Conservation (phyloP, 1,284 basidiomycete species). For the Puccinia hordei region DNA sequence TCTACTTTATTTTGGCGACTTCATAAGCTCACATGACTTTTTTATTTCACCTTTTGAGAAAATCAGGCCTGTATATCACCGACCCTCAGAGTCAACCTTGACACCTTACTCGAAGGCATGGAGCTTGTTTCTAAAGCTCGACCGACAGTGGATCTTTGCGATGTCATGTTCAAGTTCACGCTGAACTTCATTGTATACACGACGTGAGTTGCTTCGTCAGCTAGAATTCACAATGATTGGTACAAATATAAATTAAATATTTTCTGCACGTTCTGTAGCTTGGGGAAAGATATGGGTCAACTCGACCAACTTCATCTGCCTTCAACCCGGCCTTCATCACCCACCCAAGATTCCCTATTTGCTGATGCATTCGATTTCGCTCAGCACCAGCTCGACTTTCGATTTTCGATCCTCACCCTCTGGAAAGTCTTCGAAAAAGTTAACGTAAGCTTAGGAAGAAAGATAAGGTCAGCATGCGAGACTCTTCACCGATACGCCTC, state of each 20-base stretch:
- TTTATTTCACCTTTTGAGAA: background rate
- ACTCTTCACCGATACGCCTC: slow-evolving; percentile 20
- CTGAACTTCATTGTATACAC: slow-evolving; percentile 26
- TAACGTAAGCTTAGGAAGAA: background rate
- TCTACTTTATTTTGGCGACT: background rate
- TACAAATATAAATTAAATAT: too few species aligned
- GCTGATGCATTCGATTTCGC: slow-evolving; percentile 40
- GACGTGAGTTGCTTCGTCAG: slow-evolving; percentile 7
- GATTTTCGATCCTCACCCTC: slow-evolving; percentile 4
- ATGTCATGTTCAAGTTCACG: slow-evolving; percentile 20
- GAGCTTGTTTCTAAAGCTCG: slow-evolving; percentile 2
- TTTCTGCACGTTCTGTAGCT: background rate
- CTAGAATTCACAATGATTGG: background rate
- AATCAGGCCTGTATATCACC: slow-evolving; percentile 24
- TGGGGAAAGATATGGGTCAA: slow-evolving; percentile 28
- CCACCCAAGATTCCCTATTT: background rate
- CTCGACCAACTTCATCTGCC: background rate
- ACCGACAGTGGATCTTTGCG: slow-evolving; percentile 10
- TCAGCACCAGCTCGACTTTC: slow-evolving; percentile 24
- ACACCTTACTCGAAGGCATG: background rate
- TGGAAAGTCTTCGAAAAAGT: slow-evolving; percentile 34
- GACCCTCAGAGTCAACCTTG: slow-evolving; percentile 20
- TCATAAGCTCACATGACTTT: background rate
- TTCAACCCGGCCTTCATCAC: background rate
- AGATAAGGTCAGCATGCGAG: slow-evolving; percentile 14